phyloP scores from a whole-genome alignment of 352 stramenopile species.

The Globisporangium spiculum region DNA sequence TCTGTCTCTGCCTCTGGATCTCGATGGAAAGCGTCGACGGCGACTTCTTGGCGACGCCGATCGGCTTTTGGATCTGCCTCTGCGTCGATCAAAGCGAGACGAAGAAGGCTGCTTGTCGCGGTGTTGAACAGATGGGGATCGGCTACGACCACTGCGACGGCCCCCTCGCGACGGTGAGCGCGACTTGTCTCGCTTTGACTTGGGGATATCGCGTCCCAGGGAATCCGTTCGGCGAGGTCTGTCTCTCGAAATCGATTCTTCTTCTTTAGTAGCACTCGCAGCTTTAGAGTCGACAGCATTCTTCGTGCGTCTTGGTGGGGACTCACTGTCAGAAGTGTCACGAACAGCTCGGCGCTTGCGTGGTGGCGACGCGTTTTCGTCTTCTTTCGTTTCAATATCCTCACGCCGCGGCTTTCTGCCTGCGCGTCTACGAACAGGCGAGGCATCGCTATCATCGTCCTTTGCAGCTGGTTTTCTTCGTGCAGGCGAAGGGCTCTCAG shows the following conservation, averaged over 20 bases:
- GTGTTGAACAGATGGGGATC: neutral
- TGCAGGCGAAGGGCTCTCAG: neutral
- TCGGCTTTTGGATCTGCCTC: slow-evolving; percentile 1
- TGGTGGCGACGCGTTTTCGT: slow-evolving; percentile 23
- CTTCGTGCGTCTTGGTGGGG: neutral
- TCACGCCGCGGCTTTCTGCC: neutral
- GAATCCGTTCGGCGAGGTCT: slow-evolving; percentile 21
- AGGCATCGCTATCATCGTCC: slow-evolving; percentile 25
- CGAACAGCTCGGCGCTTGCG: slow-evolving; percentile 9
- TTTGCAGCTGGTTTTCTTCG: neutral
- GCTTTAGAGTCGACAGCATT: neutral
- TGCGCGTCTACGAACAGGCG: slow-evolving; percentile 21
- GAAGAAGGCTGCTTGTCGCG: neutral
- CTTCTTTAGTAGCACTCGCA: neutral
- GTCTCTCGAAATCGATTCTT: neutral
- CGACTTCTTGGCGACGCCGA: slow-evolving; percentile 10
- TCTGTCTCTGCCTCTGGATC: slow-evolving; percentile 15
- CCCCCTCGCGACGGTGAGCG: neutral
- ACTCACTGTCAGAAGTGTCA: neutral
- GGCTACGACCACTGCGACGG: slow-evolving; percentile 4
- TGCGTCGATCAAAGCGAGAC: slow-evolving; percentile 2
- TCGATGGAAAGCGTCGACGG: slow-evolving; percentile 25
- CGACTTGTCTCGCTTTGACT: slow-evolving; percentile 5
- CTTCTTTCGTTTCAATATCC: slow-evolving; percentile 3
- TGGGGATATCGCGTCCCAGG: slow-evolving; percentile 20